Base-by-base conservation (phyloP, 2,329 filamentous ascomycete species). In the Colletotrichum caudatum region DNA sequence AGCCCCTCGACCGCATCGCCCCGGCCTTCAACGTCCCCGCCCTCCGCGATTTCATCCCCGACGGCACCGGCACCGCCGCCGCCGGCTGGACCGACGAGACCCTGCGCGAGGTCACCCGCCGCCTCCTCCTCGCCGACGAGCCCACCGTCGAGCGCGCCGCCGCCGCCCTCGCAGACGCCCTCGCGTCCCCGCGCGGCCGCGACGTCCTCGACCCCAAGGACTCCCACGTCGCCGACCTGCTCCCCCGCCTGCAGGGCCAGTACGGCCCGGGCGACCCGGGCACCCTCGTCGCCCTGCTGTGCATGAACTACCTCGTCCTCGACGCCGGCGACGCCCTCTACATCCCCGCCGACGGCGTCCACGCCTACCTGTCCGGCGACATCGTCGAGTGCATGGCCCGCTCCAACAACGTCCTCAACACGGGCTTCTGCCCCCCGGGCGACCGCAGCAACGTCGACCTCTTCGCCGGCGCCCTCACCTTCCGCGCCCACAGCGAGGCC, bases 301-400 rank as follows among this genome's bases (percentile, higher is more conserved):
- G 89, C 57, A 94, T 94, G 92, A 95, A 95, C 80, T 94, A 88
- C 76, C 78, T 94, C 63, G 83, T 87, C 1, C 85, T 94, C 11
- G 81, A 88, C 26, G 85, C 91, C 0, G 92, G 92, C 20, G 88
- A 93, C 63, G 87, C 89, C 11, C 85, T 94, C 63, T 93, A 88
- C 78, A 91, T 94, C 20, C 92, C 91, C 0, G 91, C 91, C 0
- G 91, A 94, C 74, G 91, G 91, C 5, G 92, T 93, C 65, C 91
- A 94, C 77, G 92, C 92, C 0, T 94, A 93, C 77, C 83, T 94
- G 0, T 86, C 87, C 5, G 92, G 92, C 3, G 89, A 94, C 77
- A 93, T 94, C 63, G 89, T 94, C 75, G 92, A 94, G 79, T 94
- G 92, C 80, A 94, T 94, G 92, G 92, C 92, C 1, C 87, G 91